Conservation (phyloP, 495 filamentous ascomycete genomes). For the Aspergillus leporis region DNA sequence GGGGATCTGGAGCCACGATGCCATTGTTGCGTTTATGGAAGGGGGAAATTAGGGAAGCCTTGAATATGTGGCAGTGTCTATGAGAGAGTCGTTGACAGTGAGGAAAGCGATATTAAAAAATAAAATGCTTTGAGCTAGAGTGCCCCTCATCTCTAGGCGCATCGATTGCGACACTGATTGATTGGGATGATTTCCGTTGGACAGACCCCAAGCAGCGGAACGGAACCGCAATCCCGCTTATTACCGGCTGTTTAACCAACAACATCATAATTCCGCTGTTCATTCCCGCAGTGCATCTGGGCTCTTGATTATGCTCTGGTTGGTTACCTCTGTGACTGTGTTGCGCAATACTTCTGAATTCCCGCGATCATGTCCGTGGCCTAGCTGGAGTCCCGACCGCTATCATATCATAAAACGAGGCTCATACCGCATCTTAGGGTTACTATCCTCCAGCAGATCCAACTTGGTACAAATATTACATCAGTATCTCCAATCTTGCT, state of each 20-base stretch:
- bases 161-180: neutral
- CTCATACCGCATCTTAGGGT: neutral
- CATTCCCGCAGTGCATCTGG: neutral
- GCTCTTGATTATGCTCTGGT: neutral
- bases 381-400: neutral
- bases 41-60: neutral
- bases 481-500: too few relatives aligned
- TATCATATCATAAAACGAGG: neutral
- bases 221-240: constrained; percentile 29
- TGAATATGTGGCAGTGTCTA: constrained; percentile 1
- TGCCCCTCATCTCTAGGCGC: constrained; percentile 5
- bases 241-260: constrained; percentile 18
- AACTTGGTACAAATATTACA: too few relatives aligned
- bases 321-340: too few relatives aligned
- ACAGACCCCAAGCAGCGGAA: constrained; percentile 26
- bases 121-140: neutral
- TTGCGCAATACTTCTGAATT: neutral
- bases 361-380: constrained; percentile 5
- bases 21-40: constrained; percentile 41
- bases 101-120: constrained; percentile 1
- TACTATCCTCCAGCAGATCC: neutral
- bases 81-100: neutral
- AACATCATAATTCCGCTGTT: constrained; percentile 19
- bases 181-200: constrained; percentile 1
- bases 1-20: constrained; percentile 67